Percentiles rank a stretch among this genome's conserved stretches.
phyloP scores from a whole-genome alignment of 345 rosid species.

The Populus tremula region DNA sequence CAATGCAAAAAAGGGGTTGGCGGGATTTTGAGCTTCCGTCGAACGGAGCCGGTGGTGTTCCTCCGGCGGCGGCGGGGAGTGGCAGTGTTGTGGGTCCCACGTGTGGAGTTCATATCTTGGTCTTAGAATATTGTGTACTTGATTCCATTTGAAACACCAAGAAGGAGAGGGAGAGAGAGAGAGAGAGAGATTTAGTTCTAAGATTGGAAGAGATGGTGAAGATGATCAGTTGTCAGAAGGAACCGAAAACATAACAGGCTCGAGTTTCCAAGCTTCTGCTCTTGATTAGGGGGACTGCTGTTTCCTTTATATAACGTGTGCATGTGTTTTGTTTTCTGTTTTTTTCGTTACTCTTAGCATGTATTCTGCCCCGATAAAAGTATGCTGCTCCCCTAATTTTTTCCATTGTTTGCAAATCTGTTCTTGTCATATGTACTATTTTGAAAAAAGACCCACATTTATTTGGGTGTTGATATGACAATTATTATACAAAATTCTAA shows the following conservation, averaged over 20 bases:
- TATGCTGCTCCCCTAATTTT: too few species aligned
- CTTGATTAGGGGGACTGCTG: not conserved
- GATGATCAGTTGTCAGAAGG: not conserved
- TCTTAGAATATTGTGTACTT: not conserved
- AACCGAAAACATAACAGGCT: not conserved
- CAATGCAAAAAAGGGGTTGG: slow-evolving; percentile 22
- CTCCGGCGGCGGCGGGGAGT: slow-evolving; percentile 7
- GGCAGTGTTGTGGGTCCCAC: slow-evolving; percentile 7
- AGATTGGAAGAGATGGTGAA: not conserved
- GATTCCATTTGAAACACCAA: not conserved
- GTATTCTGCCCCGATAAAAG: not conserved
- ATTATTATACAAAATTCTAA: too few species aligned
- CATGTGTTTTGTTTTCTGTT: not conserved
- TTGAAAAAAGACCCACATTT: too few species aligned
- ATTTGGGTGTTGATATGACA: too few species aligned
- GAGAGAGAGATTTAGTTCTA: not conserved
- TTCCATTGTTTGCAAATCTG: too few species aligned
- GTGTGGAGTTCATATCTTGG: slow-evolving; percentile 21
- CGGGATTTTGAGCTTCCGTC: slow-evolving; percentile 4
- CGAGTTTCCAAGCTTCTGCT: not conserved
- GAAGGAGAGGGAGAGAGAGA: not conserved
- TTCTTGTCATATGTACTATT: too few species aligned
- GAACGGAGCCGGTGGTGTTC: not conserved
- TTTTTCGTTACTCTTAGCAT: not conserved
- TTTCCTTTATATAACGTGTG: not conserved